These are phyloP conservation scores for Gossypium thurberi DNA, from an alignment of 345 rosid genomes.

Conservation along the genomic window DNA sequence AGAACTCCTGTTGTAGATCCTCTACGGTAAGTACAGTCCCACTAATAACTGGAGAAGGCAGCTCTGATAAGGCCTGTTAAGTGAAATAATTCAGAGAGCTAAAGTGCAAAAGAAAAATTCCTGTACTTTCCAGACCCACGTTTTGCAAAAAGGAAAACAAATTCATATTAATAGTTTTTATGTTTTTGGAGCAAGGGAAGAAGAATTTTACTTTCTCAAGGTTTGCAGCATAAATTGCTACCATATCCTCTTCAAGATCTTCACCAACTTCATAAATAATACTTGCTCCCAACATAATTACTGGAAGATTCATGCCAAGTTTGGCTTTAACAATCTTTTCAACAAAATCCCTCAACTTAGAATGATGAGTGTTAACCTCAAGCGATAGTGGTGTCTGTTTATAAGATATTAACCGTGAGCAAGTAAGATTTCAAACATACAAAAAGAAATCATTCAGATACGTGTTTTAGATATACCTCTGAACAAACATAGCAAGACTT, in stretches of 20 bases:
- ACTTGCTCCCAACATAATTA: slow-evolving; percentile 72
- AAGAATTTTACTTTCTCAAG: slow-evolving; percentile 69
- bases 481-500: slow-evolving; percentile 93
- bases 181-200: neutral
- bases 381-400: slow-evolving; percentile 67
- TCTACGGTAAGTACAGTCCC: slow-evolving; percentile 70
- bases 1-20: slow-evolving; percentile 87
- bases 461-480: slow-evolving; percentile 40
- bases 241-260: slow-evolving; percentile 78
- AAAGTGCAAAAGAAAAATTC: neutral
- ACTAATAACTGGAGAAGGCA: slow-evolving; percentile 13
- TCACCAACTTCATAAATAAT: slow-evolving; percentile 97
- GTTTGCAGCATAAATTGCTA: slow-evolving; percentile 71
- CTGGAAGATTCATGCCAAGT: slow-evolving; percentile 87
- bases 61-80: slow-evolving; percentile 60
- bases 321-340: slow-evolving; percentile 90
- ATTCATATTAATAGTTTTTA: neutral
- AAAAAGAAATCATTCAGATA: slow-evolving; percentile 9
- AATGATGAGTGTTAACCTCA: slow-evolving; percentile 69
- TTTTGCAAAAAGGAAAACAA: neutral
- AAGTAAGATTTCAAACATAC: slow-evolving; percentile 9
- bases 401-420: slow-evolving; percentile 17
- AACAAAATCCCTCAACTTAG: slow-evolving; percentile 85
- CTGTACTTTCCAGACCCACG: neutral
- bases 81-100: slow-evolving; percentile 1